Conservation (phyloP, 2,329 filamentous ascomycete genomes). For the Cryphonectria japonica region DNA sequence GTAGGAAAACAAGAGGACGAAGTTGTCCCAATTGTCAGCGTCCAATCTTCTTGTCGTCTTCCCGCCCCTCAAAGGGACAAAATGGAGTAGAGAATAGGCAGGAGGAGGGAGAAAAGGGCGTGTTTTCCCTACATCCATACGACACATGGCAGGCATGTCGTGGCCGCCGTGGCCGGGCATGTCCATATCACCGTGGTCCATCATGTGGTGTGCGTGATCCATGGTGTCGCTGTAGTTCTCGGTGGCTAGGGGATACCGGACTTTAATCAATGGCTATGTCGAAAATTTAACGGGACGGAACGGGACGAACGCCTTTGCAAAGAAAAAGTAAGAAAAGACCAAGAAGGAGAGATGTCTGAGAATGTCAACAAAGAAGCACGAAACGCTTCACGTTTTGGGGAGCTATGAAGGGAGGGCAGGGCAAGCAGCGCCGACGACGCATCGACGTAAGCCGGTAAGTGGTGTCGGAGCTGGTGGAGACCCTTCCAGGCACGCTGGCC, state of each 20-base stretch:
- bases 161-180: conserved; percentile 56
- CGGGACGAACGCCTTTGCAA: not conserved
- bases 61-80: too few relatives aligned
- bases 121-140: conserved; percentile 77
- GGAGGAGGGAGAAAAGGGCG: not conserved
- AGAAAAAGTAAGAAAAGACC: not conserved
- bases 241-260: not conserved
- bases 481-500: not conserved
- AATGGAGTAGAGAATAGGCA: not conserved
- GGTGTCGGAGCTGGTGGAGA: not conserved
- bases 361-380: not conserved
- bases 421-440: too few relatives aligned
- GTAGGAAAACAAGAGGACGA: not conserved
- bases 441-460: not conserved
- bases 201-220: conserved; percentile 55
- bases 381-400: conserved; percentile 2
- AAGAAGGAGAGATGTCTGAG: not conserved
- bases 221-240: conserved; percentile 40
- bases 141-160: conserved; percentile 70
- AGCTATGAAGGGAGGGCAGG: not conserved
- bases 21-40: not conserved
- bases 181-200: conserved; percentile 41
- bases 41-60: not conserved
- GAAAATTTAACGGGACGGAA: not conserved
- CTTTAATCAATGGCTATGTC: not conserved